Evolutionary conservation across 1,284 basidiomycete genomes (phyloP).

Genomic region (Anthracocystis setariae): DNA sequence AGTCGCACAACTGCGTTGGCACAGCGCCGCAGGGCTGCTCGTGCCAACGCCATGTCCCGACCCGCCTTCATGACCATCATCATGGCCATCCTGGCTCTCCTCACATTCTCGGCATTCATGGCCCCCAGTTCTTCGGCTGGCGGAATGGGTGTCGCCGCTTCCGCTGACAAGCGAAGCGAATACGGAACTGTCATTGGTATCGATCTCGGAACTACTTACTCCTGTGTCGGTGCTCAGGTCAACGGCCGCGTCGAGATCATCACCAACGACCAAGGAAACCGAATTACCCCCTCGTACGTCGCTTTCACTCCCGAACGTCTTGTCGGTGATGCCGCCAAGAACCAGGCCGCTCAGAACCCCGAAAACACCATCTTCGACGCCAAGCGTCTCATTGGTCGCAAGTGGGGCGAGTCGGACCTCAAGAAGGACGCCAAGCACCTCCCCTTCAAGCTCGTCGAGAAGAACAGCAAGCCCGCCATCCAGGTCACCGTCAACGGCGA

Average conservation of each 20-base stretch:
- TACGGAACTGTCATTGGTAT: constrained; percentile 91
- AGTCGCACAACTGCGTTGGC: constrained; percentile 40
- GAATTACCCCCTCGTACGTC: constrained; percentile 68
- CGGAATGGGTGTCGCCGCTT: constrained; percentile 59
- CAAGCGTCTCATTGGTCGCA: constrained; percentile 86
- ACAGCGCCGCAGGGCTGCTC: constrained; percentile 44
- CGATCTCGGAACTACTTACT: constrained; percentile 74
- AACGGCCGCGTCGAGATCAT: constrained; percentile 70
- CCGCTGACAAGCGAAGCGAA: constrained; percentile 63
- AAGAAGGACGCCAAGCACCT: constrained; percentile 68
- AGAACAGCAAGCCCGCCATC: constrained; percentile 67
- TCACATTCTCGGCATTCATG: constrained; percentile 56
- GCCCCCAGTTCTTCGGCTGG: constrained; percentile 40
- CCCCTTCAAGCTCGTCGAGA: constrained; percentile 70
- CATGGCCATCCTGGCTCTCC: constrained; percentile 57
- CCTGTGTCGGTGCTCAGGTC: constrained; percentile 79
- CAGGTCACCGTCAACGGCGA: constrained; percentile 63
- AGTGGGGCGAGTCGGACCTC: constrained; percentile 71
- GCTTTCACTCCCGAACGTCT: constrained; percentile 77
- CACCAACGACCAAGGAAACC: constrained; percentile 70
- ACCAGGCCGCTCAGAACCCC: constrained; percentile 79
- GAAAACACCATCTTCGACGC: constrained; percentile 92
- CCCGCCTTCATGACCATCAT: constrained; percentile 54
- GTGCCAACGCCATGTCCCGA: constrained; percentile 41
- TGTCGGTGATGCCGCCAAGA: constrained; percentile 74